Evolutionary conservation across 768 basidiomycete genomes (phyloP), one percentile per base, ranked within the genome.

Genomic region (Symmetrospora coprosmae): DNA sequence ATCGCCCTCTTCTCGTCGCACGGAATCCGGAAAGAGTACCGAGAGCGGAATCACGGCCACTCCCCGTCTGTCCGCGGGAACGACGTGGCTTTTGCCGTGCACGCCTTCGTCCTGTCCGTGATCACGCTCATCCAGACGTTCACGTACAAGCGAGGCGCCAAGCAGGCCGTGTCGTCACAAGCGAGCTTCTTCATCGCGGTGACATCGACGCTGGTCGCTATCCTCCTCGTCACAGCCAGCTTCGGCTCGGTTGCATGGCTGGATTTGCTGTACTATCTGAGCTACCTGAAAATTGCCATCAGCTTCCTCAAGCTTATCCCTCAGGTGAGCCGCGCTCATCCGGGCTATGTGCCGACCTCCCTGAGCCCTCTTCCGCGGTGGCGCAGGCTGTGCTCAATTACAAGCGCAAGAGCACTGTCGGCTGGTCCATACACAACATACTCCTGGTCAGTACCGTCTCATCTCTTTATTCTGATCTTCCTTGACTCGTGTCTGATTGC

Each of bases 51-150:
- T 59, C 64, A 68, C 9, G 75, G 75, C 0, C 70, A 74, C 62
- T 27, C 51, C 2, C 73, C 74, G 0, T 68, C 73, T 23, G 72
- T 76, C 23, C 65, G 68, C 1, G 31, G 39, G 7, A 72, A 73
- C 41, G 76, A 77, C 62, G 64, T 76, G 33, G 75, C 70, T 7
- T 77, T 77, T 53, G 69, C 73, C 1, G 25, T 68, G 1, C 76
- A 76, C 55, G 63, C 59, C 21, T 49, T 73, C 21, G 16, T 71
- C 1, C 61, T 75, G 3, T 70, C 72, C 2, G 30, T 50, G n/a
- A 34, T 73, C 21, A 71, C 67, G 0, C 59, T 75, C 16, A 25
- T 35, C 1, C 75, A 75, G 61, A 50, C 72, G 1, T 70, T 66
- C 50, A 66, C 68, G 51, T 76, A 75, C 63, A 62, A 58, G 55